A percentile compares a stretch with the other conserved stretches of the same genome.
Evolutionary conservation across 2,329 filamentous ascomycete species (phyloP).

Genomic region (Cladosporium velox): DNA sequence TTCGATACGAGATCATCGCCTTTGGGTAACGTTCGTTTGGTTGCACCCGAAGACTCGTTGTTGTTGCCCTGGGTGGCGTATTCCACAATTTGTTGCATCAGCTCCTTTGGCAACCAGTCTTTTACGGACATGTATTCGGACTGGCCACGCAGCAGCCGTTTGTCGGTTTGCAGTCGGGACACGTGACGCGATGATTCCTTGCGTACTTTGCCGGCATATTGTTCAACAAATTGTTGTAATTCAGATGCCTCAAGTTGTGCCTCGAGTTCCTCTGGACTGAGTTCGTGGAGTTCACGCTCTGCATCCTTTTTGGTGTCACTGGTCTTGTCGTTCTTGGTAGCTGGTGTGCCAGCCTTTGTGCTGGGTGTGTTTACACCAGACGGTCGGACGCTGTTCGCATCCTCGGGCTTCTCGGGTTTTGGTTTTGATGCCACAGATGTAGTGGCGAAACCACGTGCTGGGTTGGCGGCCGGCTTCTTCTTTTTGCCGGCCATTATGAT

Average conservation of each 20-base stretch:
- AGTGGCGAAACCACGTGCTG: conserved; percentile 89
- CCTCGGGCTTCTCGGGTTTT: conserved; percentile 50
- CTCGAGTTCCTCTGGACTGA: conserved; percentile 88
- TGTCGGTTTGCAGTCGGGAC: conserved; percentile 78
- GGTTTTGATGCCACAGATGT: conserved; percentile 78
- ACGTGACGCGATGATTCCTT: conserved; percentile 78
- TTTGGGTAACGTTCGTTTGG: conserved; percentile 52
- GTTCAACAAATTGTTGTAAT: conserved; percentile 83
- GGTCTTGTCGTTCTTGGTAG: not conserved
- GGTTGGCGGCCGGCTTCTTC: conserved; percentile 85
- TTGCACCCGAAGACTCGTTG: conserved; percentile 44
- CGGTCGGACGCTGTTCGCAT: conserved; percentile 30
- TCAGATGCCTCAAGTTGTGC: conserved; percentile 87
- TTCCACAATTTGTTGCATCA: conserved; percentile 75
- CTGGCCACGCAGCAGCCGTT: conserved; percentile 76
- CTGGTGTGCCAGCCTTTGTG: conserved; percentile 15
- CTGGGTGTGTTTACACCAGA: conserved; percentile 35
- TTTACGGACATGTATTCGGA: conserved; percentile 70
- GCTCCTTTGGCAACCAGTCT: conserved; percentile 78
- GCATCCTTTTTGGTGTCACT: conserved; percentile 18
- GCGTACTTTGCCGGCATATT: conserved; percentile 74
- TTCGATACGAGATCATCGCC: conserved; percentile 79
- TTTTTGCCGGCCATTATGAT: conserved; percentile 62
- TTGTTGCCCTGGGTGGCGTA: conserved; percentile 58
- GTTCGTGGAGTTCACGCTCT: conserved; percentile 48